These are phyloP conservation scores for Ilex paraguariensis DNA, from an alignment of 305 asterid genomes.

Conservation along the genomic window DNA sequence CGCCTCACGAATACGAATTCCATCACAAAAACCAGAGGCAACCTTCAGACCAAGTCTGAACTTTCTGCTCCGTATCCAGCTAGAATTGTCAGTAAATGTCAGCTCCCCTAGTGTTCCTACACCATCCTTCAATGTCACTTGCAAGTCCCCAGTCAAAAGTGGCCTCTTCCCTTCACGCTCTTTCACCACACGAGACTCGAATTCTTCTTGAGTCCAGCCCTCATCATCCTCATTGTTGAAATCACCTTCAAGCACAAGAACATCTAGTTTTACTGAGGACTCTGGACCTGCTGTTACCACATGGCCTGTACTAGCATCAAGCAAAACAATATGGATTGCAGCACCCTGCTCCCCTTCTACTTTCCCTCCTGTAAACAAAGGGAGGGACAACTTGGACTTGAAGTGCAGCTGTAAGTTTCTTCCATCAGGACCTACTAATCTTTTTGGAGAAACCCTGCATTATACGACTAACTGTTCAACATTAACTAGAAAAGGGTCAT, in stretches of 20 bases:
- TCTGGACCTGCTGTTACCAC: conserved; percentile 80
- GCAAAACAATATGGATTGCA: conserved; percentile 70
- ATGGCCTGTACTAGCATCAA: conserved; percentile 62
- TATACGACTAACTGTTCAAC: neutral
- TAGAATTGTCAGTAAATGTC: conserved; percentile 92
- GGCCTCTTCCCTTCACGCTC: conserved; percentile 98
- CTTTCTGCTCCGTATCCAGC: conserved; percentile 97
- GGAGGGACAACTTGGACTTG: conserved; percentile 82
- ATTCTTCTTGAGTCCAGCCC: conserved; percentile 81
- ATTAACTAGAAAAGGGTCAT: neutral
- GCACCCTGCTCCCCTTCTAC: conserved; percentile 94
- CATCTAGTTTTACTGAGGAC: conserved; percentile 66
- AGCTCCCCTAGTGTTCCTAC: conserved; percentile 93
- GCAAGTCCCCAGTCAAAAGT: conserved; percentile 80
- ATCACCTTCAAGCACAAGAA: conserved; percentile 96
- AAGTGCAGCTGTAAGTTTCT: conserved; percentile 84
- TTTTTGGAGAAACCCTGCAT: conserved; percentile 83
- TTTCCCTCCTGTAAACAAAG: conserved; percentile 94
- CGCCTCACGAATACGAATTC: conserved; percentile 72
- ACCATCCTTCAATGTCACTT: conserved; percentile 80
- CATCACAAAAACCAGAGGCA: conserved; percentile 54
- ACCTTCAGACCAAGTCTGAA: conserved; percentile 84
- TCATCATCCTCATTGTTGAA: conserved; percentile 86
- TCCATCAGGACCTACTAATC: conserved; percentile 86
- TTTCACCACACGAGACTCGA: conserved; percentile 81